Conservation (phyloP, 2,329 filamentous ascomycete genomes). For the Curvularia sp. region DNA sequence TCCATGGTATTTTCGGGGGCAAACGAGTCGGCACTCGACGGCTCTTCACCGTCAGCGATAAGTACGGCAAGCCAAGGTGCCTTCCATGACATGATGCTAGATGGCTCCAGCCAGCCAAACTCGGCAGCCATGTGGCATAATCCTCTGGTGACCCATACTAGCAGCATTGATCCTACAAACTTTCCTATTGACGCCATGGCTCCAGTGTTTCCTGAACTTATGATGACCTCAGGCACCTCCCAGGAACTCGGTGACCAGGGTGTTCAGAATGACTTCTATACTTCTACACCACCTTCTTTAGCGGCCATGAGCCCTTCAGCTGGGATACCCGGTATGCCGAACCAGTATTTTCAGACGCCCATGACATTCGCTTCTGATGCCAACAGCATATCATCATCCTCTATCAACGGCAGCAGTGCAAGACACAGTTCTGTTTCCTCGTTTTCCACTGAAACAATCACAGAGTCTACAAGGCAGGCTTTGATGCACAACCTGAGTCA, state of each 20-base stretch:
- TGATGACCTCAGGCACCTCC: constrained; percentile 73
- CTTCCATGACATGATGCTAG: constrained; percentile 89
- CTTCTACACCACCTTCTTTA: constrained; percentile 79
- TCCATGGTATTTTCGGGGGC: constrained; percentile 61
- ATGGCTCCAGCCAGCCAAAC: constrained; percentile 63
- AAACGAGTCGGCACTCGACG: constrained; percentile 84
- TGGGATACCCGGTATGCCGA: constrained; percentile 68
- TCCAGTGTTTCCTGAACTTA: constrained; percentile 76
- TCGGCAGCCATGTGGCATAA: constrained; percentile 51
- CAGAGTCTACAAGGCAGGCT: constrained; percentile 69
- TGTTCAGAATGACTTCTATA: constrained; percentile 72
- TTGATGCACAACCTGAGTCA: constrained; percentile 68
- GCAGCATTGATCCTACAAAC: constrained; percentile 68
- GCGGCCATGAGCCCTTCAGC: constrained; percentile 73
- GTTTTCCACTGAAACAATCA: constrained; percentile 69
- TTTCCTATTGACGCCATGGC: constrained; percentile 78
- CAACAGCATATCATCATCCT: constrained; percentile 67
- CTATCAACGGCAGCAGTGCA: constrained; percentile 72
- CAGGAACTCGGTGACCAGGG: constrained; percentile 75
- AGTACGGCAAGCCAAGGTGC: constrained; percentile 93
- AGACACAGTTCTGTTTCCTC: constrained; percentile 66
- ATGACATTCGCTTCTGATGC: constrained; percentile 75
- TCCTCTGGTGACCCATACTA: constrained; percentile 69
- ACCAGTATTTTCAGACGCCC: constrained; percentile 68
- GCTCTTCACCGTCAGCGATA: constrained; percentile 93